Evolutionary conservation across 257 asterid species (phyloP).

Genomic region (Solanum lignicaule): DNA sequence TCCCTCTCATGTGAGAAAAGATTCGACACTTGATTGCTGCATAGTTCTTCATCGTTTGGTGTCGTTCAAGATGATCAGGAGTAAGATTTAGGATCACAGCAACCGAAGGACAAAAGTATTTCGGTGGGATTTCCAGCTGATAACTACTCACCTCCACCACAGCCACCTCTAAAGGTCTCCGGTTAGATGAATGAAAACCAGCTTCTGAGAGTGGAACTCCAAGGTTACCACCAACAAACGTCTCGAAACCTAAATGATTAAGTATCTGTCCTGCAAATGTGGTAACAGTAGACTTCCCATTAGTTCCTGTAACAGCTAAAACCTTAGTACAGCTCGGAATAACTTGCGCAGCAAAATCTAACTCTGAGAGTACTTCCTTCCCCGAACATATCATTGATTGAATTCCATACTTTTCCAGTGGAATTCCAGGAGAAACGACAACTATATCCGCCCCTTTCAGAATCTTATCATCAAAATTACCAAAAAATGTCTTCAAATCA

Average conservation of each 20-base stretch:
- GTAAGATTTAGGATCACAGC: slow-evolving; percentile 29
- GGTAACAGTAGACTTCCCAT: slow-evolving; percentile 33
- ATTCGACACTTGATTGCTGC: slow-evolving; percentile 21
- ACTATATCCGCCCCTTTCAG: slow-evolving; percentile 11
- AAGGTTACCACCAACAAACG: slow-evolving; percentile 29
- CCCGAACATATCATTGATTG: slow-evolving; percentile 21
- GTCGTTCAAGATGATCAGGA: slow-evolving; percentile 41
- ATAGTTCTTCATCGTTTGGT: slow-evolving; percentile 26
- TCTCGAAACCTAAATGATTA: slow-evolving; percentile 10
- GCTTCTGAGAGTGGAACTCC: slow-evolving; percentile 37
- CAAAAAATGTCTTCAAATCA: slow-evolving; percentile 17
- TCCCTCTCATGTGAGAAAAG: slow-evolving; percentile 21
- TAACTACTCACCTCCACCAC: slow-evolving; percentile 40
- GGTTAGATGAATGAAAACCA: slow-evolving; percentile 14
- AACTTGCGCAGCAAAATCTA: slow-evolving; percentile 31
- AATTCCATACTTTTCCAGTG: slow-evolving; percentile 19
- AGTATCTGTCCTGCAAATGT: slow-evolving; percentile 34
- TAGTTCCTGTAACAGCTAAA: slow-evolving; percentile 35
- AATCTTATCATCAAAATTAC: slow-evolving; percentile 12
- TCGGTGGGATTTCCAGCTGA: slow-evolving; percentile 33
- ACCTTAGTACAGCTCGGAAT: slow-evolving; percentile 21
- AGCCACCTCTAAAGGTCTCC: slow-evolving; percentile 19
- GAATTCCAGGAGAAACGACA: slow-evolving; percentile 32
- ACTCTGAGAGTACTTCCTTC: slow-evolving; percentile 25
- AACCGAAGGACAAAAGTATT: slow-evolving; percentile 27